phyloP scores from a whole-genome alignment of 1,284 basidiomycete species.

The Malassezia arunalokei region DNA sequence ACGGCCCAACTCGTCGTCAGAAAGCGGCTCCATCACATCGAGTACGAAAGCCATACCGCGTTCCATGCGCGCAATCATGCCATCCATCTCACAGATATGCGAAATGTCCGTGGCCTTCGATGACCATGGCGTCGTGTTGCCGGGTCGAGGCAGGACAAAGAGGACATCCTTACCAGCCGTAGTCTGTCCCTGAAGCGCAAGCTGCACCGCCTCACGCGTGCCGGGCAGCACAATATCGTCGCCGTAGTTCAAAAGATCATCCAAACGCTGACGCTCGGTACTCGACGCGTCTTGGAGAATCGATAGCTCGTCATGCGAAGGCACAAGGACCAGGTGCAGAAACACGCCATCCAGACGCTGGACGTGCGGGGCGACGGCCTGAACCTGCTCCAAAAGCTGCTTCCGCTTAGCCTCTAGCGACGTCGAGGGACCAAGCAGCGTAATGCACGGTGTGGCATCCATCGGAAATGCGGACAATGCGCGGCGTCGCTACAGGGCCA shows the following conservation, averaged over 20 bases:
- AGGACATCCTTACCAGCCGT: conserved; percentile 36
- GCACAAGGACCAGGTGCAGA: conserved; percentile 69
- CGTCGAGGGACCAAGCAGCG: conserved; percentile 46
- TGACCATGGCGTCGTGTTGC: conserved; percentile 78
- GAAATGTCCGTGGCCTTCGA: conserved; percentile 91
- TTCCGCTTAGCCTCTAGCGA: conserved; percentile 55
- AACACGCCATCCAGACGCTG: conserved; percentile 68
- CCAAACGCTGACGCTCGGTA: conserved; percentile 54
- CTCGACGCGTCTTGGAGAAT: conserved; percentile 52
- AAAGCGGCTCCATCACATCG: conserved; percentile 46
- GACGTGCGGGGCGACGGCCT: conserved; percentile 53
- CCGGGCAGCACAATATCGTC: conserved; percentile 56
- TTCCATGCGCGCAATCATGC: conserved; percentile 66
- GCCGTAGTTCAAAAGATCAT: conserved; percentile 73
- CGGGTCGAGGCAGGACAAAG: conserved; percentile 37
- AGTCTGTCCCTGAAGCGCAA: conserved; percentile 18
- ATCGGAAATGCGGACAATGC: no score
- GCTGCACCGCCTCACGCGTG: conserved; percentile 50
- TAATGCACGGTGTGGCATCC: conserved; percentile 7
- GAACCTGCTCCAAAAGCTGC: conserved; percentile 58
- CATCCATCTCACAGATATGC: conserved; percentile 62
- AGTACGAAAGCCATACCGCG: conserved; percentile 68
- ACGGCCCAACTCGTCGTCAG: conserved; percentile 18
- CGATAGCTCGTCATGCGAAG: conserved; percentile 50
- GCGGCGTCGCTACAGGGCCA: no score